Evolutionary conservation across 176 grass and related monocot genomes (phyloP).

Genomic region (Poa pratensis): DNA sequence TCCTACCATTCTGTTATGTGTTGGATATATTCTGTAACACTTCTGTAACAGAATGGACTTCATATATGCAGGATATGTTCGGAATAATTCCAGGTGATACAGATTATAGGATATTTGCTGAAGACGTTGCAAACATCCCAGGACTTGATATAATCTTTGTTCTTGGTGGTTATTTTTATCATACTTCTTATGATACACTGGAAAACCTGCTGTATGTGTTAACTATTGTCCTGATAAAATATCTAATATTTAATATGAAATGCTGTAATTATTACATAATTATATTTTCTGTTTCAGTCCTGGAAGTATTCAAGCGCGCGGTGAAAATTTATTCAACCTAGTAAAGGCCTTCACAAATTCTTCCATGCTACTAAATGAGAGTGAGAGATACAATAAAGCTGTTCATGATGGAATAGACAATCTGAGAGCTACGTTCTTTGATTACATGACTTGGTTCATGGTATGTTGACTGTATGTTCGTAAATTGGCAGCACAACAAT

Average conservation of each 20-base stretch:
- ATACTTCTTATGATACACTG: slow-evolving; percentile 93
- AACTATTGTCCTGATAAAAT: slow-evolving; percentile 23
- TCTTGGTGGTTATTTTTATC: slow-evolving; percentile 98
- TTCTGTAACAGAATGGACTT: slow-evolving; percentile 18
- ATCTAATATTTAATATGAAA: slow-evolving; percentile 36
- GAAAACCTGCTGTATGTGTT: slow-evolving; percentile 83
- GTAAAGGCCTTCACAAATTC: slow-evolving; percentile 86
- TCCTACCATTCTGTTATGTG: neutral
- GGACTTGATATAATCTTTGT: slow-evolving; percentile 99
- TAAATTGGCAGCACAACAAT: slow-evolving; percentile 30
- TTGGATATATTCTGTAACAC: neutral
- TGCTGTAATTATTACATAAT: slow-evolving; percentile 34
- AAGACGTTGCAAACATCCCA: slow-evolving; percentile 90
- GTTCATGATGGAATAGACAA: slow-evolving; percentile 47
- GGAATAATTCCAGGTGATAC: slow-evolving; percentile 99
- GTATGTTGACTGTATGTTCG: slow-evolving; percentile 53
- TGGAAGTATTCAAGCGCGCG: slow-evolving; percentile 98
- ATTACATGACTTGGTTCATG: slow-evolving; percentile 99
- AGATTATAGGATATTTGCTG: slow-evolving; percentile 98
- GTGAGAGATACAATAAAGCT: slow-evolving; percentile 48
- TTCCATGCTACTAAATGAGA: slow-evolving; percentile 62
- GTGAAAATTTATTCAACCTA: slow-evolving; percentile 91
- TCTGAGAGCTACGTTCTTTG: slow-evolving; percentile 76
- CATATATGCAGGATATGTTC: slow-evolving; percentile 87
- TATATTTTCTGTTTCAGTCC: slow-evolving; percentile 62